Evolutionary conservation across 495 filamentous ascomycete genomes (phyloP).

Genomic region (Xylaria flabelliformis): DNA sequence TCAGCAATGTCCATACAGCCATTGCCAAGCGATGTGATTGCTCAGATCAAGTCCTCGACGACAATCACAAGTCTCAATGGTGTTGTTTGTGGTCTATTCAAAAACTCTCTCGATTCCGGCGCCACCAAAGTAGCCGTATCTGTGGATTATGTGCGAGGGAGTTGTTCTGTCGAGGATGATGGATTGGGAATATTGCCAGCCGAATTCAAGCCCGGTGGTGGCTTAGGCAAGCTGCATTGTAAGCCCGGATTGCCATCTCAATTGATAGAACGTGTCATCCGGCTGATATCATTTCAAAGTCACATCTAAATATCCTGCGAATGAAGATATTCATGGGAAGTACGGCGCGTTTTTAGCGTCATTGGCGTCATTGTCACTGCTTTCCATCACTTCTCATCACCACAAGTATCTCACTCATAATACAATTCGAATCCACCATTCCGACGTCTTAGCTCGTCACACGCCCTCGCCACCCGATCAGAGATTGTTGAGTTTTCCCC

Average conservation of each 20-base stretch:
- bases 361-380: constrained; percentile 74
- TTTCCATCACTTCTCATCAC: constrained; percentile 83
- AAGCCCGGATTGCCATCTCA: constrained; percentile 40
- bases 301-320: constrained; percentile 73
- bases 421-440: constrained; percentile 73
- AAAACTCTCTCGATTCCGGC: constrained; percentile 85
- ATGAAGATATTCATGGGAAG: constrained; percentile 64
- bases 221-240: constrained; percentile 78
- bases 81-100: constrained; percentile 75
- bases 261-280: background rate
- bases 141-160: constrained; percentile 77
- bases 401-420: constrained; percentile 67
- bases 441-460: constrained; percentile 70
- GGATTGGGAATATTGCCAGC: constrained; percentile 76
- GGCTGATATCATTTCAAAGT: constrained; percentile 50
- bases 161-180: constrained; percentile 87
- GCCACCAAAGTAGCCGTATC: constrained; percentile 73
- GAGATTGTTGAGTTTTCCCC: constrained; percentile 58
- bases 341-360: constrained; percentile 81
- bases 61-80: constrained; percentile 75
- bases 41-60: constrained; percentile 88
- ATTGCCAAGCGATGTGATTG: constrained; percentile 75
- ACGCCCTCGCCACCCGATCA: constrained; percentile 69
- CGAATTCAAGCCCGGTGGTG: constrained; percentile 74
- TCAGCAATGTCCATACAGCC: constrained; percentile 67